phyloP scores from a whole-genome alignment of 805 yeast genomes.

The Candida methanosorbosa region DNA sequence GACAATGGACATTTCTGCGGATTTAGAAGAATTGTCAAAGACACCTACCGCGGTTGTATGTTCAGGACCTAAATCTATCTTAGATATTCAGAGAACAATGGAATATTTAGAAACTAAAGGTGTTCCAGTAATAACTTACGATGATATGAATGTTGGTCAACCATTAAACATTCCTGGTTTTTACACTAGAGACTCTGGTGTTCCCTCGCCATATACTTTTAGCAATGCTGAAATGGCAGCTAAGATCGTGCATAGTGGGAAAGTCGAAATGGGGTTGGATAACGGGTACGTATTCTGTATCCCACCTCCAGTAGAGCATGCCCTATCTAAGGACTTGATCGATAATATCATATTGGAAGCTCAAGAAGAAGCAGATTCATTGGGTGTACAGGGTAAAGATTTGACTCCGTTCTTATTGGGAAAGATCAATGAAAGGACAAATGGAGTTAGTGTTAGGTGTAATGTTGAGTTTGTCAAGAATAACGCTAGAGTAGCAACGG shows the following conservation, averaged over 20 bases:
- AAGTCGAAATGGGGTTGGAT: constrained; percentile 36
- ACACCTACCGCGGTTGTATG: constrained; percentile 89
- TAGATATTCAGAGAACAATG: constrained; percentile 73
- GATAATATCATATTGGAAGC: constrained; percentile 51
- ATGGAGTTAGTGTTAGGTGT: constrained; percentile 60
- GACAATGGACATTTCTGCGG: constrained; percentile 81
- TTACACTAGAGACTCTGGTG: constrained; percentile 69
- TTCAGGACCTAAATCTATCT: constrained; percentile 82
- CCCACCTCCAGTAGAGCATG: constrained; percentile 65
- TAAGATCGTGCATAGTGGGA: constrained; percentile 38
- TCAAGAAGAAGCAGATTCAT: constrained; percentile 39
- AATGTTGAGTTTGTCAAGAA: constrained; percentile 71
- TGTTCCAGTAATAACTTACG: constrained; percentile 64
- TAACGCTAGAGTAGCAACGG: constrained; percentile 62
- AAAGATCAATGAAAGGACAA: constrained; percentile 56
- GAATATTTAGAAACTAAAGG: constrained; percentile 90
- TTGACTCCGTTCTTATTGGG: constrained; percentile 71
- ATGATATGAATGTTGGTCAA: constrained; percentile 29
- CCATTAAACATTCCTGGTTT: constrained; percentile 72
- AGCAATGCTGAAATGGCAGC: constrained; percentile 54
- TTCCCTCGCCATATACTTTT: constrained; percentile 59
- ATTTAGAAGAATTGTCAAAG: constrained; percentile 71
- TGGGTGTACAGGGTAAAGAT: constrained; percentile 59
- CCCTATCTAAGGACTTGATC: constrained; percentile 47
- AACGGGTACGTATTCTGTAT: constrained; percentile 76